A percentile compares a stretch with the other conserved stretches of the same genome.
These are phyloP conservation scores for Amoebophrya sp. DNA, from an alignment of 169 alveolate species.

Conservation along the genomic window DNA sequence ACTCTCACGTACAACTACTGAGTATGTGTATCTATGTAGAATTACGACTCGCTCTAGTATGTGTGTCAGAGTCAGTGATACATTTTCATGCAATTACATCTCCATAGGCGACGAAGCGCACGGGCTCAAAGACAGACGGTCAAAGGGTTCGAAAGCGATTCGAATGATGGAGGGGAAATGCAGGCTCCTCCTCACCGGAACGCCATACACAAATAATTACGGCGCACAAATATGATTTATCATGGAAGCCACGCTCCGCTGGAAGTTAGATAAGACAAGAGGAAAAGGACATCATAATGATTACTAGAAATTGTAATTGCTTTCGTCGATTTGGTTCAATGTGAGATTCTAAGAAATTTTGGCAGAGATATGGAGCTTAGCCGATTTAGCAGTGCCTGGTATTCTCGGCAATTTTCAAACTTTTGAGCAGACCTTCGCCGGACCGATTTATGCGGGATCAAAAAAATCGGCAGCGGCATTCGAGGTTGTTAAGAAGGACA, in stretches of 20 bases:
- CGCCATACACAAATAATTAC: background rate
- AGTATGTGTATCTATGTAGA: too few relatives aligned
- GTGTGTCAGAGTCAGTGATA: too few relatives aligned
- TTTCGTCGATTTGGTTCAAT: too few relatives aligned
- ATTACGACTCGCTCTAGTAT: too few relatives aligned
- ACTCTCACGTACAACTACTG: too few relatives aligned
- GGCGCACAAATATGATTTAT: too few relatives aligned
- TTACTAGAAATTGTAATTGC: too few relatives aligned
- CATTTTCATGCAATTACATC: too few relatives aligned
- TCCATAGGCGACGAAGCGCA: slow-evolving; percentile 28
- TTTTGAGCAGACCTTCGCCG: background rate
- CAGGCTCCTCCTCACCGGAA: background rate
- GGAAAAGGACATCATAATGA: too few relatives aligned
- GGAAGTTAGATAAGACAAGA: too few relatives aligned
- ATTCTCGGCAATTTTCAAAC: background rate
- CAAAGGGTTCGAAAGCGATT: background rate
- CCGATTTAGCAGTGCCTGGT: background rate
- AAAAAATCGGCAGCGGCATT: background rate
- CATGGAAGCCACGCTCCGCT: too few relatives aligned
- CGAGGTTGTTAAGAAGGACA: background rate
- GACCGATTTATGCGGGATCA: background rate
- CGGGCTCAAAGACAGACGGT: background rate
- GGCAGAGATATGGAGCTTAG: background rate
- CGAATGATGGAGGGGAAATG: background rate
- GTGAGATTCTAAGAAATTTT: too few relatives aligned